phyloP scores from a whole-genome alignment of 352 stramenopile genomes.

The Globisporangium polare region DNA sequence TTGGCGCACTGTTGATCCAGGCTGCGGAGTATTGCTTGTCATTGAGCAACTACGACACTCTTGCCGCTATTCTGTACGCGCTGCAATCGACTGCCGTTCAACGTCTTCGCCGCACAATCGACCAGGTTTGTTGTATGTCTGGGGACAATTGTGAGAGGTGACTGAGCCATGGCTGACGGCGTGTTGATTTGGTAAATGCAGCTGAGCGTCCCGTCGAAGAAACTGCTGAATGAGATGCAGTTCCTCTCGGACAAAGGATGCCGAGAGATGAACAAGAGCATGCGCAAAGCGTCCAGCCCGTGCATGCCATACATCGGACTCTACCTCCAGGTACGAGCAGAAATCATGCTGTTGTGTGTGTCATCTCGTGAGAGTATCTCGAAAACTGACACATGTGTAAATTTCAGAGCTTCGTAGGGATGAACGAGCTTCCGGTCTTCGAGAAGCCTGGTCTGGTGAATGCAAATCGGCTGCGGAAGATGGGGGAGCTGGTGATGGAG shows the following conservation, averaged over 20 bases:
- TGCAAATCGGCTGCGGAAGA: constrained; percentile 56
- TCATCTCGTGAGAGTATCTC: not conserved
- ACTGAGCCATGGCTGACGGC: not conserved
- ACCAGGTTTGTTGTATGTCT: constrained; percentile 40
- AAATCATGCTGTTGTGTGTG: not conserved
- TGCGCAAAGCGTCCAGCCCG: constrained; percentile 64
- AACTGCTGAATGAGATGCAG: constrained; percentile 76
- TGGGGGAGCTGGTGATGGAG: constrained; percentile 74
- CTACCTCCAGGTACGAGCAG: constrained; percentile 64
- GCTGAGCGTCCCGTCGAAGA: constrained; percentile 58
- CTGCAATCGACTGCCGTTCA: constrained; percentile 87
- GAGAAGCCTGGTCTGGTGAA: constrained; percentile 68
- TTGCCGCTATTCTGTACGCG: constrained; percentile 82
- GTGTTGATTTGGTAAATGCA: constrained; percentile 18
- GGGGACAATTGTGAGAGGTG: not conserved
- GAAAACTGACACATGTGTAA: not conserved
- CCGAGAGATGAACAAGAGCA: constrained; percentile 84
- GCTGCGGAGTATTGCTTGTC: constrained; percentile 64
- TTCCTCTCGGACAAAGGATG: constrained; percentile 76
- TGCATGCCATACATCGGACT: constrained; percentile 87
- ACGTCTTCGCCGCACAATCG: constrained; percentile 65
- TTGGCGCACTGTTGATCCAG: constrained; percentile 19
- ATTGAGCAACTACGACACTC: constrained; percentile 80
- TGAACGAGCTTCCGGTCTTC: constrained; percentile 78
- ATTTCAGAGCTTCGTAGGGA: constrained; percentile 61